Base-by-base conservation (phyloP, 1,139 yeast genomes). In the Geotrichum klebahnii region DNA sequence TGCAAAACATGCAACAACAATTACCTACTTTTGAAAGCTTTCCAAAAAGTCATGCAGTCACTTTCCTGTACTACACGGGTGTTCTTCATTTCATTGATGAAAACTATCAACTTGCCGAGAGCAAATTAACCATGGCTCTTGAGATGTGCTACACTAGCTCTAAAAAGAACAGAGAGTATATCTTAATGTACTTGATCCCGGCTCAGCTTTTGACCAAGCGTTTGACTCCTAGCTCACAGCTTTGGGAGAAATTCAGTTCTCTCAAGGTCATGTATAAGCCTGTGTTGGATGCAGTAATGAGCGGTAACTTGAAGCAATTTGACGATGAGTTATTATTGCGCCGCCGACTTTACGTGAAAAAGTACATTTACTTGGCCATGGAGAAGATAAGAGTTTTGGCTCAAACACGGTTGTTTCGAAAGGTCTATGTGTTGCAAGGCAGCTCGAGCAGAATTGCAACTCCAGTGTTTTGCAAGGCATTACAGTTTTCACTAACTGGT, bases 351-450 rank as follows among this genome's bases (percentile, higher is more conserved):
- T 73, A 86, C 51, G 71, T 89, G 36, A 73, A 73, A 48, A 77
- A 77, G 52, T 81, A 82, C 54, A 69, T 88, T 29, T 87, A 81
- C 66, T 69, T 88, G 32, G 87, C 81, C 66, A 69, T 88, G 80
- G 81, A 55, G 69, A 73, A 46, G 66, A 86, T 52, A 68, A 81
- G 54, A 53, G 71, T 71, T 37, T 67, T 76, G 40, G 79, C 82
- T 35, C 69, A 78, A 49, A 69, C 81, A 44, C 76, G 75, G 52
- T 68, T 86, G 48, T 68, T 85, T 41, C 74, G 77, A 56, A 74
- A 69, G 53, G 74, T 79, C 2, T 77, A 75, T 60, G 49, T 52
- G 14, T 37, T 62, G 5, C 61, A 69, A 17, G 74, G 70, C 17
- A 61, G 63, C 34, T 60, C 69, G 23, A 67, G 74, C 24, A 72